Evolutionary conservation across 2,329 filamentous ascomycete species (phyloP).

Genomic region (Lecanoromycetidae sp.): DNA sequence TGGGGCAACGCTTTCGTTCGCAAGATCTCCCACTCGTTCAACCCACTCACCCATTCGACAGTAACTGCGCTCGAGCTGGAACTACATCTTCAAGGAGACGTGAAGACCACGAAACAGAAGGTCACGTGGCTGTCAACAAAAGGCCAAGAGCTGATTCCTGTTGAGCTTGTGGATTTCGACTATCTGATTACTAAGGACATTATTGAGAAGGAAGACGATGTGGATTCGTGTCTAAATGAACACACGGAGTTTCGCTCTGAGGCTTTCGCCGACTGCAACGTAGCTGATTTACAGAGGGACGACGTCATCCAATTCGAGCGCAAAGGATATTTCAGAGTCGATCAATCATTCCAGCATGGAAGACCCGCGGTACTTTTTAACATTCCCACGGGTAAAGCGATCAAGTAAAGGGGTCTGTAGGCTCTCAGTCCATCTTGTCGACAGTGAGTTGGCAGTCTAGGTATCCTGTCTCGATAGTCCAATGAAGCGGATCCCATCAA

Average conservation of each 20-base stretch:
- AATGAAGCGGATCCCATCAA: too few relatives aligned
- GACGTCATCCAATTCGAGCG: slow-evolving; percentile 94
- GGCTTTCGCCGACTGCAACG: slow-evolving; percentile 69
- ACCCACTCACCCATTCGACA: slow-evolving; percentile 31
- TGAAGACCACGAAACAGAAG: slow-evolving; percentile 94
- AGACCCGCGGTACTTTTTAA: slow-evolving; percentile 54
- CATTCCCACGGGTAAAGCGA: slow-evolving; percentile 53
- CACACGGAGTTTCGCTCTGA: slow-evolving; percentile 62
- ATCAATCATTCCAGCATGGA: slow-evolving; percentile 49
- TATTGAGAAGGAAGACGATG: slow-evolving; percentile 71
- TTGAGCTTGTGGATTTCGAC: slow-evolving; percentile 89
- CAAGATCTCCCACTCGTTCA: slow-evolving; percentile 46
- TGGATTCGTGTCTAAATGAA: slow-evolving; percentile 72
- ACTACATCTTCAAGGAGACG: slow-evolving; percentile 82
- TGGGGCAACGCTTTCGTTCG: slow-evolving; percentile 85
- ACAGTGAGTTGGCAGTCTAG: background rate
- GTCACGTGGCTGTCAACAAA: slow-evolving; percentile 79
- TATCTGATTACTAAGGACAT: slow-evolving; percentile 93
- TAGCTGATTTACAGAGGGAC: slow-evolving; percentile 64
- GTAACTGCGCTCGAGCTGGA: slow-evolving; percentile 66
- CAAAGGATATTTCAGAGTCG: slow-evolving; percentile 82
- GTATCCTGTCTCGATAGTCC: too few relatives aligned
- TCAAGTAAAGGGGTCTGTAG: background rate
- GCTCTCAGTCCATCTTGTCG: background rate
- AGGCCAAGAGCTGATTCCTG: slow-evolving; percentile 62